Base-by-base conservation (phyloP, 2,329 filamentous ascomycete species). In the Raffaelea ambrosiae region DNA sequence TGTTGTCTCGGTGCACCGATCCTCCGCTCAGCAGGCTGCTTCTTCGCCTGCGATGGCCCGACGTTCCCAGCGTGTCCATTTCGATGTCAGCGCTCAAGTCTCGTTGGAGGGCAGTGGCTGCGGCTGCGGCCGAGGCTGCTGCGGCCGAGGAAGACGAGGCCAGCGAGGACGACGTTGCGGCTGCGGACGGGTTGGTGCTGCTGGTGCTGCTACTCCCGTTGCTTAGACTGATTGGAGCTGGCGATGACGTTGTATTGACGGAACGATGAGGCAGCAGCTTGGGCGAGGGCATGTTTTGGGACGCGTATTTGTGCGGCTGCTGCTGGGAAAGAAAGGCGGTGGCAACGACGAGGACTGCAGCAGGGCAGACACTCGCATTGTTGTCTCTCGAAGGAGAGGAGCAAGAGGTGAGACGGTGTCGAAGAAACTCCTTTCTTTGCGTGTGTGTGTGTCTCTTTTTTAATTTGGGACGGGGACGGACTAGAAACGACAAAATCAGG, bases 1-100 rank as follows among this genome's bases (percentile, higher is more conserved):
- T 21, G 38, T 35, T 11, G 23, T 33, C 31, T 9, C 20, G 19
- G 29, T 22, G 38, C 13, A 14, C 7, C 54, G 19, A 56, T 58
- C 20, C 18, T 5, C 67, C 64, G 52, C 67, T 69, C 57, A 72
- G 72, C 21, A 78, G 62, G 53, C 74, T 78, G 64, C 75, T 79
- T 50, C 74, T 69, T 41, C 76, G 74, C 50, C 76, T 71, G 39
- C 74, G 71, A 57, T 78, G 75, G 56, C 74, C 69, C n/a, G 61
- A 57, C 3, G 67, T 64, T 36, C 60, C 60, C 53, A 79, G 67
- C 35, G 73, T 63, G 52, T 72, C 74, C 74, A 79, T 79, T 65
- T 80, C 76, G 55, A 79, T 75, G 52, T 71, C 68, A 54, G 67
- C 64, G 8, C 53, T 55, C 42, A 48, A 39, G 38, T 46, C 47